Evolutionary conservation across 441 rosid species (phyloP), one percentile per base, ranked within the genome.

Genomic region (Adansonia rubrostipa): DNA sequence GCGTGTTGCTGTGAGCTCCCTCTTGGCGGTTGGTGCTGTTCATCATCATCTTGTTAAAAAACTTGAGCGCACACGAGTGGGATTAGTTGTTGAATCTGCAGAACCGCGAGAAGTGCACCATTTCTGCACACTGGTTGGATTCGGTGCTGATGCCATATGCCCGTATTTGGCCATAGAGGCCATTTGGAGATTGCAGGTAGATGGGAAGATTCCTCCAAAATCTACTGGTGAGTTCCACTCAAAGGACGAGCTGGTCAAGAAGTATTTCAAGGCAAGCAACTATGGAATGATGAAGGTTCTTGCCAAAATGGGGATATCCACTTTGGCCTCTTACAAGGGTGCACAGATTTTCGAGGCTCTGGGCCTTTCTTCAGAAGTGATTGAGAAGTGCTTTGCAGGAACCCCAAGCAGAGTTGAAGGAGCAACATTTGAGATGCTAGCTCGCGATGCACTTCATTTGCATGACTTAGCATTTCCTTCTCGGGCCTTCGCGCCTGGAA

Each of bases 201-300:
- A 97, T 82, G 95, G 99, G 22, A 97, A 97, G 88, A 92, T 97
- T 81, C 97, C 98, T 53, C 95, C 97, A 17, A 92, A 93, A 84
- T 87, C 95, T 64, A 88, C 77, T 17, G 99, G 98, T 4, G 94
- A 88, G 71, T 90, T 95, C 83, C 90, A 81, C 84, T 91, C 96
- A 36, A 92, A 94, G 89, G 90, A 86, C n/a, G 98, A 93, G 85
- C 87, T 95, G 80, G 91, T 92, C 48, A 93, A 92, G 84, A 95
- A 89, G 87, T 97, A 95, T 86, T 97, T 92, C 85, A 95, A 92
- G 83, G 99, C 99, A 66, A 97, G 99, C 85, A 92, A 87, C 87
- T 97, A 95, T 78, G 99, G 99, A 77, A 97, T 97, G 99, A 97
- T 97, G 99, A 95, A 97, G 87, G 99, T 97, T 80, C 98, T 97